These are phyloP conservation scores for Coix lacrymajobi DNA, from an alignment of 176 grass and related monocot species.

Conservation along the genomic window DNA sequence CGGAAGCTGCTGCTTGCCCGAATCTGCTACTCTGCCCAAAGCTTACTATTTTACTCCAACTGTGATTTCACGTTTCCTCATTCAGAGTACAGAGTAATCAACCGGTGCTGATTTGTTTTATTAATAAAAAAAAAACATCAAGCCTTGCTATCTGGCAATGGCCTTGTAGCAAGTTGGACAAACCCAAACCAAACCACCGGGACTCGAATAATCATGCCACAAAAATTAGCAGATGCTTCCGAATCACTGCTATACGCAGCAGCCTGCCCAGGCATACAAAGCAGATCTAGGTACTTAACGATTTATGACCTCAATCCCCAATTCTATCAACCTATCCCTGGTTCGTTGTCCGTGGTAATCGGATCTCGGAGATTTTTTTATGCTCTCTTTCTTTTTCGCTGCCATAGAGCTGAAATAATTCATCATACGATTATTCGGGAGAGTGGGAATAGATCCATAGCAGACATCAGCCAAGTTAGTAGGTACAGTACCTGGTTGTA, in stretches of 20 bases:
- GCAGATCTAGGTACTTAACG: neutral
- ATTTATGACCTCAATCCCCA: neutral
- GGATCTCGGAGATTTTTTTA: neutral
- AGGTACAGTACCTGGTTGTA: constrained; percentile 27
- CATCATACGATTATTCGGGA: neutral
- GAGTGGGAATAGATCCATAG: neutral
- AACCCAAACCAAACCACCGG: neutral
- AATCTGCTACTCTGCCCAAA: neutral
- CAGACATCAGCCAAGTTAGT: neutral
- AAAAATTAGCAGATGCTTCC: neutral
- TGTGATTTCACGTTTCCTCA: neutral
- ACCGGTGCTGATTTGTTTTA: neutral
- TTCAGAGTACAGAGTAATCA: neutral
- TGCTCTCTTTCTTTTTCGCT: neutral
- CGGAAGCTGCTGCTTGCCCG: neutral
- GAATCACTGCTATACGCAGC: neutral
- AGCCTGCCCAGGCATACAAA: neutral
- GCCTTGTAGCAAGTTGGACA: neutral
- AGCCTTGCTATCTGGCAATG: neutral
- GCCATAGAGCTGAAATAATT: neutral
- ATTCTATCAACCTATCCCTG: neutral
- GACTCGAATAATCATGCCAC: neutral
- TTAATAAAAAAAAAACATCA: neutral
- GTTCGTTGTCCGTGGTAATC: neutral
- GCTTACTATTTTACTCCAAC: neutral